Percentiles rank a stretch among this genome's conserved stretches.
These are phyloP conservation scores for Ceratobasidium sp. DNA, from an alignment of 1,284 basidiomycete genomes.

Conservation along the genomic window DNA sequence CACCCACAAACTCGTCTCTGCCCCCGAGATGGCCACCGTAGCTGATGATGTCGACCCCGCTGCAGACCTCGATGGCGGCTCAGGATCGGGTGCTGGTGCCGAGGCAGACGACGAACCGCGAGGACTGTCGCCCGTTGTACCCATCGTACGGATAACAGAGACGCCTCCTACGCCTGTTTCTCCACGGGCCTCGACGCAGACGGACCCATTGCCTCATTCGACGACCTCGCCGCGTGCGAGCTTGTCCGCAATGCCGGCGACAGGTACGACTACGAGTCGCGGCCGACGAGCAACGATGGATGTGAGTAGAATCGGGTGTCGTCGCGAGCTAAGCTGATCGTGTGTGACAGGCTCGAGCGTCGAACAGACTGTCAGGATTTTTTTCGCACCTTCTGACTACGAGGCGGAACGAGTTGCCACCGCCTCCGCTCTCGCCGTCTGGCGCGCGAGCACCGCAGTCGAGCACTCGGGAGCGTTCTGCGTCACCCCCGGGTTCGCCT, in stretches of 20 bases:
- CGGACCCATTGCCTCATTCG: conserved; percentile 32
- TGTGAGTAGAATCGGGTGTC: conserved; percentile 22
- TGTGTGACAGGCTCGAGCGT: conserved; percentile 8
- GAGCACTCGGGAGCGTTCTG: neutral
- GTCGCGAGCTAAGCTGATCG: conserved; percentile 8
- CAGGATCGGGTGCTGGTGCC: neutral
- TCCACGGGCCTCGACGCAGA: conserved; percentile 32
- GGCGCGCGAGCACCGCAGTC: neutral
- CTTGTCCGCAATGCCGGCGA: conserved; percentile 4
- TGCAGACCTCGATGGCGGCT: neutral
- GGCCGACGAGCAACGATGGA: conserved; percentile 34
- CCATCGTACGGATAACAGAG: conserved; percentile 24
- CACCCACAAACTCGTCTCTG: conserved; percentile 2
- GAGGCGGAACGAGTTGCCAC: neutral
- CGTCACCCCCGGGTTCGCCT: conserved; percentile 38
- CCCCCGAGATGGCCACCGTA: too few relatives aligned
- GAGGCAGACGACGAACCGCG: conserved; percentile 13
- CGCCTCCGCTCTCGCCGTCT: neutral
- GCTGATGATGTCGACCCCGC: neutral
- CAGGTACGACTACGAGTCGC: neutral
- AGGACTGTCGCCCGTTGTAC: conserved; percentile 3
- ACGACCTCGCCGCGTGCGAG: conserved; percentile 23
- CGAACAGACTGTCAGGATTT: conserved; percentile 35
- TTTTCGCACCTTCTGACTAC: conserved; percentile 33
- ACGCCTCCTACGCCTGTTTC: conserved; percentile 5